These are phyloP conservation scores for Penicillium sumatraense DNA, from an alignment of 2,329 filamentous ascomycete species.

Conservation along the genomic window DNA sequence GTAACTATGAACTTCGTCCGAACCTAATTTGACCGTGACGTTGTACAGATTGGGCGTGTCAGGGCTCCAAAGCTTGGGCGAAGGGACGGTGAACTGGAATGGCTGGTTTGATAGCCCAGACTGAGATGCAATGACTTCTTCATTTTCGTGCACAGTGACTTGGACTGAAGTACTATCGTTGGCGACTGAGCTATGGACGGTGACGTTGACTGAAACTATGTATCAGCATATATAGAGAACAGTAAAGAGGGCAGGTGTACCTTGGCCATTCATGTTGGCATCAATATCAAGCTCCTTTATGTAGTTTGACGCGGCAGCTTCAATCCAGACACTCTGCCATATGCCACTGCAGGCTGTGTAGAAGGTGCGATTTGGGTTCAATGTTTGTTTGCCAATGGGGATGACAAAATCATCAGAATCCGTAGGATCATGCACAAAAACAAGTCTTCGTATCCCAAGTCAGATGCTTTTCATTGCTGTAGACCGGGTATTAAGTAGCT, in stretches of 20 bases:
- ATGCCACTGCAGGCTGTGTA: conserved; percentile 75
- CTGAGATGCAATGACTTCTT: conserved; percentile 50
- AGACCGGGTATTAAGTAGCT: conserved; percentile 23
- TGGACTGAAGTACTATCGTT: conserved; percentile 41
- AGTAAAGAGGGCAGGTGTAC: conserved; percentile 45
- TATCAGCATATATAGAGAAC: neutral
- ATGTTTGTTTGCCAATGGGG: conserved; percentile 69
- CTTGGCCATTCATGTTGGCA: conserved; percentile 60
- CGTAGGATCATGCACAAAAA: conserved; percentile 71
- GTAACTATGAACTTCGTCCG: conserved; percentile 66
- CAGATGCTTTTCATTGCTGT: neutral
- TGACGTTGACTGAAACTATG: conserved; percentile 55
- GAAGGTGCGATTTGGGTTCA: conserved; percentile 62
- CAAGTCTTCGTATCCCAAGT: too few species aligned
- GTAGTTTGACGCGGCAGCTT: conserved; percentile 62
- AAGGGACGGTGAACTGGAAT: conserved; percentile 61
- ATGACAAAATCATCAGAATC: conserved; percentile 61
- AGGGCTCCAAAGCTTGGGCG: conserved; percentile 68
- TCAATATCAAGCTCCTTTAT: conserved; percentile 64
- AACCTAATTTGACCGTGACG: conserved; percentile 58
- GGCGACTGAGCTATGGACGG: conserved; percentile 54
- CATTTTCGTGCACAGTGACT: conserved; percentile 44
- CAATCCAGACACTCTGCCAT: conserved; percentile 75
- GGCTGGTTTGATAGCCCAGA: conserved; percentile 53
- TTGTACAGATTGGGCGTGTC: conserved; percentile 68